Conservation (phyloP, 257 asterid genomes). For the Oldenlandia corymbosa region DNA sequence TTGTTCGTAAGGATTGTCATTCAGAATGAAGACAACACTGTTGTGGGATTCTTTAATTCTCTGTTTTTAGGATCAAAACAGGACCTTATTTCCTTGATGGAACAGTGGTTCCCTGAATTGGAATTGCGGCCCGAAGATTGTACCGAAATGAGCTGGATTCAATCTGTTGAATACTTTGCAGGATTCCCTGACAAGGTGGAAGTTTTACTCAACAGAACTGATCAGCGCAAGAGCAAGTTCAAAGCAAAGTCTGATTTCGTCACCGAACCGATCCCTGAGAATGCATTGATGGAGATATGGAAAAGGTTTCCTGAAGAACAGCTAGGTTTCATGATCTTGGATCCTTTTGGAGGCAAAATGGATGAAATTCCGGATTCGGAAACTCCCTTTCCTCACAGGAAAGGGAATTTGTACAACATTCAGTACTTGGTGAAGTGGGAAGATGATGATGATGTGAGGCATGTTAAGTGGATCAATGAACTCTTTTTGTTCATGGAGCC, state of each 20-base stretch:
- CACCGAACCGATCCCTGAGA: conserved; percentile 13
- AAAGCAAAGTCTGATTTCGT: conserved; percentile 30
- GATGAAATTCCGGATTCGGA: conserved; percentile 14
- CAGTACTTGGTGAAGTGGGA: conserved; percentile 27
- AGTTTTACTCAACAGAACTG: conserved; percentile 17
- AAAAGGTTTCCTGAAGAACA: conserved; percentile 17
- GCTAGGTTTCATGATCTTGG: conserved; percentile 20
- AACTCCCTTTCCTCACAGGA: conserved; percentile 29
- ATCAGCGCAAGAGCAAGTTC: conserved; percentile 18
- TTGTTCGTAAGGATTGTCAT: conserved; percentile 20
- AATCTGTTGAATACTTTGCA: conserved; percentile 22
- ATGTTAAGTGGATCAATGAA: conserved; percentile 12
- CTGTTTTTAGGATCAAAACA: conserved; percentile 21
- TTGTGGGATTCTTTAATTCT: conserved; percentile 12
- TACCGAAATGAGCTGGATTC: conserved; percentile 21
- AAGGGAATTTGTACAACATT: conserved; percentile 23
- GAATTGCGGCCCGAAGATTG: conserved; percentile 11
- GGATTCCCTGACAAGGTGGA: conserved; percentile 11
- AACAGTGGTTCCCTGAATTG: conserved; percentile 18
- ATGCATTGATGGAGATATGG: conserved; percentile 13
- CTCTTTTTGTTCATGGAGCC: conserved; percentile 21
- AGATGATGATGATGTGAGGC: not conserved
- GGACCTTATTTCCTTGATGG: conserved; percentile 12
- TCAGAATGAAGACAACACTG: conserved; percentile 11
- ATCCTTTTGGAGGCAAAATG: conserved; percentile 31